Evolutionary conservation across 176 grass and related monocot genomes (phyloP), one percentile per base, ranked within the genome.

Genomic region (Phyllostachys edulis): DNA sequence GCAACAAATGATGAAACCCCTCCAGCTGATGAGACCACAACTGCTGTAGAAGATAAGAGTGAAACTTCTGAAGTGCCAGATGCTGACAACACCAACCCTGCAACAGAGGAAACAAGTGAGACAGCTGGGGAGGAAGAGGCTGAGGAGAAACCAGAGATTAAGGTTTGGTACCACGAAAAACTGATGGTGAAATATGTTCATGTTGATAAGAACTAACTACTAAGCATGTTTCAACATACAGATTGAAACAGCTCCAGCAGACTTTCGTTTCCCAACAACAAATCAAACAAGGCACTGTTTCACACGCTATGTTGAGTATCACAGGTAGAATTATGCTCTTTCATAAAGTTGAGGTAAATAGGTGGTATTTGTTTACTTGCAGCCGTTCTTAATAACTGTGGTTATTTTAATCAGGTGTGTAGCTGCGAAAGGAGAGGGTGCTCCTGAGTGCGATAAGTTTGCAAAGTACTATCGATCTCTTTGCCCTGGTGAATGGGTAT

Each of bases 251-350:
- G 94, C 94, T 56, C 94, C 94, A 18, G 94, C 94, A 75, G 94
- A 96, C 88, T 96, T 93, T n/a, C 94, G 94, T 81, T 96, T 96
- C 80, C 94, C 94, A 50, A 96, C 94, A 75, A 93, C 94, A 69
- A 96, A 96, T 77, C 94, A 96, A 86, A 93, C 94, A 34, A 92
- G 94, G 67, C 94, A 93, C 67, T 97, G 94, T 81, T 97, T 96
- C 77, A 93, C 91, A 63, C 90, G 94, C 44, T 97, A 97, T 80
- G 81, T 97, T 88, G 91, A 97, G 57, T 97, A 97, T 79, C 91
- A 93, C 68, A 97, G 89, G 91, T 93, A 87, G 62, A 64, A 47
- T 45, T 40, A 40, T 64, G 37, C 42, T 52, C 21, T 52, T 59
- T 50, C 16, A 70, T 52, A 80, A 69, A 55, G 24, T 44, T 32